These are phyloP conservation scores for Prunella vulgaris DNA, from an alignment of 257 asterid species.

Conservation along the genomic window DNA sequence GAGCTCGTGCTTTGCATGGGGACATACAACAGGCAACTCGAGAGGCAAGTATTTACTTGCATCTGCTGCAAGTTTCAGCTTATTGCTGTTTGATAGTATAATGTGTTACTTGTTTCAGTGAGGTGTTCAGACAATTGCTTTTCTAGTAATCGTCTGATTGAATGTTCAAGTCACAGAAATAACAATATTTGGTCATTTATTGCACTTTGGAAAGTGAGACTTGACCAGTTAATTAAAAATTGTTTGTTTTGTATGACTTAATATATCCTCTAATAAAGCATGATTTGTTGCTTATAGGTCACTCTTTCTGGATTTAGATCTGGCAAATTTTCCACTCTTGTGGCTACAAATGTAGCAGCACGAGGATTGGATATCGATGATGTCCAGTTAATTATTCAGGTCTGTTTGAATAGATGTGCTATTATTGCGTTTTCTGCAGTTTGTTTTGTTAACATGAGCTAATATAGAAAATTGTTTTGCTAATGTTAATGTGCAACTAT, in stretches of 20 bases:
- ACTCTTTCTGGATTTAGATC: conserved; percentile 87
- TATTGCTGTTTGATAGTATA: not conserved
- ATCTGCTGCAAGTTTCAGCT: not conserved
- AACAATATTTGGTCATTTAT: not conserved
- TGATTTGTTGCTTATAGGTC: conserved; percentile 43
- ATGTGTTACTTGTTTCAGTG: not conserved
- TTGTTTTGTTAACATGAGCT: not conserved
- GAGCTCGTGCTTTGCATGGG: conserved; percentile 96
- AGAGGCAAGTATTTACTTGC: conserved; percentile 48
- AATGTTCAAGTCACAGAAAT: not conserved
- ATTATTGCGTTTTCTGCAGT: not conserved
- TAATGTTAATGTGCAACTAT: not conserved
- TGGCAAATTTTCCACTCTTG: conserved; percentile 77
- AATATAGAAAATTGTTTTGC: not conserved
- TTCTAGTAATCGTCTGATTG: not conserved
- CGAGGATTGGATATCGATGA: conserved; percentile 95
- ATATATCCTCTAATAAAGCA: not conserved
- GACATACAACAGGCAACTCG: conserved; percentile 96
- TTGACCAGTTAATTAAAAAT: not conserved
- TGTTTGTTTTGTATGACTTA: not conserved
- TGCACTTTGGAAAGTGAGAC: too few species aligned
- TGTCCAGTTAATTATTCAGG: conserved; percentile 97
- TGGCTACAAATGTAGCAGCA: conserved; percentile 97
- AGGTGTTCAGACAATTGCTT: not conserved
- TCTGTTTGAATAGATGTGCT: conserved; percentile 20